These are phyloP conservation scores for Bruguiera hainesii DNA, from an alignment of 441 rosid species.

Conservation along the genomic window DNA sequence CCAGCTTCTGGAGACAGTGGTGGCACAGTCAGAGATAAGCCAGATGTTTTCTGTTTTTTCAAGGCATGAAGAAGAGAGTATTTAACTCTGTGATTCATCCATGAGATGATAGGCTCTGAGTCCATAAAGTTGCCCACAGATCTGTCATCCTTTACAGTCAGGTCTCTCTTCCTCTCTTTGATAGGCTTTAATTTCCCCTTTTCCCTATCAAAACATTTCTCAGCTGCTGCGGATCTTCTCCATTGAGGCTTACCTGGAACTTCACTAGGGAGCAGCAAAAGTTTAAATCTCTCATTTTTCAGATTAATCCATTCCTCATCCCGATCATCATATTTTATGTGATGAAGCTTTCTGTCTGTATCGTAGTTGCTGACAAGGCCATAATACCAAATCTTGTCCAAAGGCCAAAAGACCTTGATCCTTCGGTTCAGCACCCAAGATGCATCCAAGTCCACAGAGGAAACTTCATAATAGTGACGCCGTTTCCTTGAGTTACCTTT, in stretches of 20 bases:
- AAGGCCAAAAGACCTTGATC: constrained; percentile 92
- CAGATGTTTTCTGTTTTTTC: constrained; percentile 48
- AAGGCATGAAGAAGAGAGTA: constrained; percentile 45
- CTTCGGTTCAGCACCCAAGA: constrained; percentile 66
- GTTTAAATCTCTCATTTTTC: constrained; percentile 78
- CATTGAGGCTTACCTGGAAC: constrained; percentile 47
- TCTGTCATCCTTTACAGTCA: constrained; percentile 48
- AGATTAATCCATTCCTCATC: constrained; percentile 95
- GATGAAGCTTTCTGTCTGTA: constrained; percentile 71
- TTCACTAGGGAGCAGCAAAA: constrained; percentile 77
- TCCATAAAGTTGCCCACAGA: constrained; percentile 54
- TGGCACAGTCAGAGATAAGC: constrained; percentile 19
- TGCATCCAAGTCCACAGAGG: constrained; percentile 59
- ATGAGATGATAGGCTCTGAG: constrained; percentile 89
- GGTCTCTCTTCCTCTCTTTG: constrained; percentile 37
- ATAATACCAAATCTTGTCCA: constrained; percentile 87
- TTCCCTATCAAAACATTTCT: constrained; percentile 28
- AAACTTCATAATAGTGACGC: constrained; percentile 82
- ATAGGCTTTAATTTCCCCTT: constrained; percentile 35
- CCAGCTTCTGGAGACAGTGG: constrained; percentile 23
- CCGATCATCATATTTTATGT: constrained; percentile 93
- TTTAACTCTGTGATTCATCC: constrained; percentile 63
- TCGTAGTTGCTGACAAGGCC: constrained; percentile 80
- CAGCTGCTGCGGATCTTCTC: constrained; percentile 39
- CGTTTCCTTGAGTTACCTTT: constrained; percentile 60